phyloP scores from a whole-genome alignment of 805 yeast genomes.

The Wilhelminamyces savonicus region DNA sequence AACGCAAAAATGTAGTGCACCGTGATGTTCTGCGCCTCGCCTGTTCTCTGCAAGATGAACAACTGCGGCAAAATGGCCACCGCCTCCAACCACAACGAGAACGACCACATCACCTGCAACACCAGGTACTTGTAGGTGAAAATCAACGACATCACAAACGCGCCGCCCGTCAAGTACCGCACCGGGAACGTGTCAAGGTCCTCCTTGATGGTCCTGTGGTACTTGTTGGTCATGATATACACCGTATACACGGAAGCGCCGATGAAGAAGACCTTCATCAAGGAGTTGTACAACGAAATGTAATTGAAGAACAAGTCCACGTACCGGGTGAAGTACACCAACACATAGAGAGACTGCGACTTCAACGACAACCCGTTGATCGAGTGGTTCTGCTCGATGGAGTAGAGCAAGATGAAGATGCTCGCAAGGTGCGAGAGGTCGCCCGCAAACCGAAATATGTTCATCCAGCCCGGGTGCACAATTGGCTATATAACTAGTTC shows the following conservation, averaged over 20 bases:
- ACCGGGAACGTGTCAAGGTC: constrained; percentile 68
- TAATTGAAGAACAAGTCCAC: constrained; percentile 53
- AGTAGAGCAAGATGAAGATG: constrained; percentile 65
- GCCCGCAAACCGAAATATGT: constrained; percentile 44
- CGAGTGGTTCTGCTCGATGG: constrained; percentile 58
- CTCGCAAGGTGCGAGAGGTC: constrained; percentile 82
- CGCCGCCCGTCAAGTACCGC: constrained; percentile 61
- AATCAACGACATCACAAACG: constrained; percentile 48
- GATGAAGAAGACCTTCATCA: constrained; percentile 80
- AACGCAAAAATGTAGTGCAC: constrained; percentile 90
- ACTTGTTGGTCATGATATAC: constrained; percentile 59
- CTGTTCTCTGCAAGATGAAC: constrained; percentile 82
- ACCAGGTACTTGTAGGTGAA: constrained; percentile 61
- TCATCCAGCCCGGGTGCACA: too few species aligned
- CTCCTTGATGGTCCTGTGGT: constrained; percentile 52
- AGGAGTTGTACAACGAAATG: constrained; percentile 65
- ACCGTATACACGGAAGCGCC: constrained; percentile 70
- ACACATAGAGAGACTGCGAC: constrained; percentile 73
- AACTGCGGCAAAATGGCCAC: constrained; percentile 91
- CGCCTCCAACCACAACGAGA: constrained; percentile 87
- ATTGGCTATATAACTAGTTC: too few species aligned
- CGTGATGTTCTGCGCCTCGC: constrained; percentile 82
- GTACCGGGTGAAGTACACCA: constrained; percentile 72
- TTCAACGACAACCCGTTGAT: constrained; percentile 83
- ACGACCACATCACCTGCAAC: constrained; percentile 75